Base-by-base conservation (phyloP, 257 asterid species). In the Solanum sejunctum region DNA sequence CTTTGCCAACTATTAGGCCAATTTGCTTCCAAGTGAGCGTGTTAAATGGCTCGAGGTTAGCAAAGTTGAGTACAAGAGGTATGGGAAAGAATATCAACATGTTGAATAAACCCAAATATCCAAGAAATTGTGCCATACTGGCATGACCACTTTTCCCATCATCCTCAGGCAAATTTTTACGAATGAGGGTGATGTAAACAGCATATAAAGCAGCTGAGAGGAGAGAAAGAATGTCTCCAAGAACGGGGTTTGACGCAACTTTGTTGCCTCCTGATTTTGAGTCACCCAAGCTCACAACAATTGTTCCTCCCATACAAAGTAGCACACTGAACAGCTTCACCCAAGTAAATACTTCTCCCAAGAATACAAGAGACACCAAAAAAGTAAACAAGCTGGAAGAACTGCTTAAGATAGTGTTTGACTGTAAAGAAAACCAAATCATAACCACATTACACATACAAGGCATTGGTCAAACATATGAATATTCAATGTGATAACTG, bases 121-220 rank as follows among this genome's bases (percentile, higher is more conserved):
- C 99, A 85, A 97, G 98, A 88, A 97, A 95, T 52, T 94, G 98
- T 7, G 98, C 98, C 98, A 93, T 95, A 87, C 98, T 97, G 66
- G 89, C 94, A 69, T 26, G 91, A 61, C 96, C 97, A 70, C 83
- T 87, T 75, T 86, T 87, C 63, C 85, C 88, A 55, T 93, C 97
- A 75, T 94, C 98, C 88, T 95, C 99, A 3, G 99, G 98, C 75
- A 97, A 71, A 81, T 92, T 93, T 84, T 89, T 91, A 83, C 99
- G 97, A 84, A 97, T 93, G 21, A 97, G 92, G 79, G 97, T 95
- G 84, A 94, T 91, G 81, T 97, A 97, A 55, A 90, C 92, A 70
- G 99, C 97, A 88, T 97, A 97, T 55, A 95, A 90, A 13, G 94
- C 94, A 2, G 99, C 93, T 64, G 99, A 95, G 18, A 92, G 51